Base-by-base conservation (phyloP, 2,329 filamentous ascomycete species). In the Moelleriella libera region DNA sequence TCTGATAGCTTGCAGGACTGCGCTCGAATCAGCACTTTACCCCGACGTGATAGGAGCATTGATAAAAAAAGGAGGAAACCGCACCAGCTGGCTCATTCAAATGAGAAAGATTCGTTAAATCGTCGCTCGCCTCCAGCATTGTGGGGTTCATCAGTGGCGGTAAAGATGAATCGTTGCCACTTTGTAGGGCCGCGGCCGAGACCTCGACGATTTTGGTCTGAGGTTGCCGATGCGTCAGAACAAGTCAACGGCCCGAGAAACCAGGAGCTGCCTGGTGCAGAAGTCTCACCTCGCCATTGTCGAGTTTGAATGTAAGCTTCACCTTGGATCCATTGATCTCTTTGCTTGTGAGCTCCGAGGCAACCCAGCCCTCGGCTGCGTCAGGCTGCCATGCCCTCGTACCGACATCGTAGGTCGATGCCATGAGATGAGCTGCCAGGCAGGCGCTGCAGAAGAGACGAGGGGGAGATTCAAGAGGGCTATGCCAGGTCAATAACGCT, bases 321-420 rank as follows among this genome's bases (percentile, higher is more conserved):
- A 90, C 85, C 64, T 94, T 96, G 61, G 88, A 78, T 52, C 88
- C 92, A 62, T 92, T 76, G 55, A 87, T 71, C 48, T 78, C 76
- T 75, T 92, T 96, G 68, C 85, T 83, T 64, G 84, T 75, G 58
- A 98, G 85, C 75, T 97, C 89, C 44, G 92, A 96, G 63, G 89
- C 85, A 66, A 98, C 81, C 90, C 92, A 98, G 70, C 92, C 92
- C 69, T 98, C 90, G 52, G 86, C 86, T 65, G 80, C 72, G 73
- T 98, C 92, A 59, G 92, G 89, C 78, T 97, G 92, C 92, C 92
- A 98, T 64, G 89, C 92, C 78, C 88, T 82, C 60, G 90, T 97
- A 63, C 90, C 92, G 63, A 96, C 80, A 75, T 97, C 89, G 72
- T 94, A 97, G 64, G 80, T 87, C 69, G 94, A 85, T 72, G 88